Evolutionary conservation across 1,284 basidiomycete genomes (phyloP).

Genomic region (Fomitopsis pinicola): DNA sequence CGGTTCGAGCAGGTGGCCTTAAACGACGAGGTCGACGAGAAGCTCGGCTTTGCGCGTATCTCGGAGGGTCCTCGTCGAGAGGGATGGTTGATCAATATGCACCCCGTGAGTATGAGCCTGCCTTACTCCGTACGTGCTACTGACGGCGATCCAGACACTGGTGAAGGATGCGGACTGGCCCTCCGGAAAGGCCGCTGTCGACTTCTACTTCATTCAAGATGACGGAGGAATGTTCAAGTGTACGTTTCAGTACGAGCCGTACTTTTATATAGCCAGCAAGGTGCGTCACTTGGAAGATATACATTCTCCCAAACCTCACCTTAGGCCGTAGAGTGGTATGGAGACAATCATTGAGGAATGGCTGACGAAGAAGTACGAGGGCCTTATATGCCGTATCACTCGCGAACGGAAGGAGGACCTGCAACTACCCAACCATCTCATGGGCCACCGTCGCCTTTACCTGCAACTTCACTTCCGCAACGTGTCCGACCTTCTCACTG

Average conservation of each 20-base stretch:
- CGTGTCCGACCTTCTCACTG: conserved; percentile 85
- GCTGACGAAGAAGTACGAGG: conserved; percentile 93
- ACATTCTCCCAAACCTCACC: neutral
- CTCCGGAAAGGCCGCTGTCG: conserved; percentile 85
- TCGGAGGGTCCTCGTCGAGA: conserved; percentile 72
- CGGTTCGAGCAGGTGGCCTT: conserved; percentile 75
- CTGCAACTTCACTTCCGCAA: conserved; percentile 92
- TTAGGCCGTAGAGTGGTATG: conserved; percentile 61
- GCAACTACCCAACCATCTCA: conserved; percentile 92
- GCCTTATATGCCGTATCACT: conserved; percentile 73
- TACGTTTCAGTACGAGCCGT: conserved; percentile 91
- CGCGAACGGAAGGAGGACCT: conserved; percentile 92
- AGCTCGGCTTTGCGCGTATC: conserved; percentile 82
- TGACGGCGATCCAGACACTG: conserved; percentile 54
- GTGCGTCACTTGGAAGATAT: conserved; percentile 37
- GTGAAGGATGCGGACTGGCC: conserved; percentile 81
- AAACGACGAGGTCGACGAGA: conserved; percentile 89
- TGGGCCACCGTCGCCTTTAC: conserved; percentile 86
- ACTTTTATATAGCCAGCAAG: conserved; percentile 91
- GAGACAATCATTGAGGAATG: conserved; percentile 95
- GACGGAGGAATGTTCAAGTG: conserved; percentile 96
- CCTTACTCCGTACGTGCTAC: neutral
- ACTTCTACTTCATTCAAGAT: conserved; percentile 98
- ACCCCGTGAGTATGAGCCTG: conserved; percentile 61
- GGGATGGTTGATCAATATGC: conserved; percentile 99